A percentile compares a stretch with the other conserved stretches of the same genome.
These are phyloP conservation scores for Boletus pseudopeckii DNA, from an alignment of 768 basidiomycete genomes.

Conservation along the genomic window DNA sequence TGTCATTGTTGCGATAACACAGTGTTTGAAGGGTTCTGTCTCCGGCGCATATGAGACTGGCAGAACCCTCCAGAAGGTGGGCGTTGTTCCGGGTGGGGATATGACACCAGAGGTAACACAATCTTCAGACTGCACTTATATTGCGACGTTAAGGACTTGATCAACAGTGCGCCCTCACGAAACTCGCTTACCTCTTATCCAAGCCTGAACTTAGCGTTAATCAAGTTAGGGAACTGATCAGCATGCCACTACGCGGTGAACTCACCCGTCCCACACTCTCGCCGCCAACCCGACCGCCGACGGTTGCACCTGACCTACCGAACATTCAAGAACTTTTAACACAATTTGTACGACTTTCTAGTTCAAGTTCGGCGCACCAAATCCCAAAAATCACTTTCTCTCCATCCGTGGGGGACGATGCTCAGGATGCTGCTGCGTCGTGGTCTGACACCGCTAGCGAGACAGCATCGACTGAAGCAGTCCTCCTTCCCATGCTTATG, in stretches of 20 bases:
- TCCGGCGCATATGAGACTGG: conserved; percentile 83
- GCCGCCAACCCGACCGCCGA: conserved; percentile 39
- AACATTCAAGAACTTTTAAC: conserved; percentile 62
- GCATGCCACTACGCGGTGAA: conserved; percentile 83
- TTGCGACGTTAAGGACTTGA: conserved; percentile 1
- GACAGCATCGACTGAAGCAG: conserved; percentile 62
- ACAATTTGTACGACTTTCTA: conserved; percentile 67
- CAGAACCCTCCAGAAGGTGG: conserved; percentile 61
- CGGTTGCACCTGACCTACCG: conserved; percentile 47
- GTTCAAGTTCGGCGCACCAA: conserved; percentile 37
- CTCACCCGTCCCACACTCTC: conserved; percentile 57
- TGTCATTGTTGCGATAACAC: conserved; percentile 88
- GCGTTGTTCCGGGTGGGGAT: conserved; percentile 82
- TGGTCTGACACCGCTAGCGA: conserved; percentile 82
- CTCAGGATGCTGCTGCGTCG: conserved; percentile 48
- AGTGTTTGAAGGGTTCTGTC: conserved; percentile 85
- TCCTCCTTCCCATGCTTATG: conserved; percentile 72
- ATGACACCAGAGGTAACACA: conserved; percentile 87
- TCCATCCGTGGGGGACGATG: conserved; percentile 35
- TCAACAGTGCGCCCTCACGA: conserved; percentile 79
- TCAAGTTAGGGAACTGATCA: conserved; percentile 73
- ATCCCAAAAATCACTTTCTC: conserved; percentile 37
- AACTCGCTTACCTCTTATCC: conserved; percentile 85
- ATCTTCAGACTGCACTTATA: neutral
- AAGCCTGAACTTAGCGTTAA: conserved; percentile 69